phyloP scores from a whole-genome alignment of 352 stramenopile genomes.

The Globisporangium parvum region DNA sequence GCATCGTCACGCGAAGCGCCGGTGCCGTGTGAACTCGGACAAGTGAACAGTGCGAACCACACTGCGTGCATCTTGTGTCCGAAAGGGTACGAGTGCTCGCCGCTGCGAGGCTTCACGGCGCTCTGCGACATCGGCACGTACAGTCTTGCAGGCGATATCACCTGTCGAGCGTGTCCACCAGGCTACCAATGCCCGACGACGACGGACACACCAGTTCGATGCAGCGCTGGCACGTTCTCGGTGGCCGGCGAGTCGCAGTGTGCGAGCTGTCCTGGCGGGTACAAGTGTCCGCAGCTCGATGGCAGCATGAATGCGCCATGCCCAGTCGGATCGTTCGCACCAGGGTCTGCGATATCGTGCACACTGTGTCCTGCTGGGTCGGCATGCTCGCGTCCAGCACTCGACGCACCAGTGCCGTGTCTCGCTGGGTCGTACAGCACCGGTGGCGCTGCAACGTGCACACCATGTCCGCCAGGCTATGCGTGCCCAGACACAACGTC shows the following conservation, averaged over 20 bases:
- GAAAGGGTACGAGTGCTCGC: constrained; percentile 17
- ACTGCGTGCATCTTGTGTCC: constrained; percentile 14
- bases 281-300: constrained; percentile 44
- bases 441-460: constrained; percentile 43
- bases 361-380: constrained; percentile 58
- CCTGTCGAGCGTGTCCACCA: constrained; percentile 5
- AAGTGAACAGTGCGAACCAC: constrained; percentile 31
- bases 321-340: constrained; percentile 32
- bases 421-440: constrained; percentile 54
- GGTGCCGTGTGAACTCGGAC: constrained; percentile 6
- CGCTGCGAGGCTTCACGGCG: not conserved
- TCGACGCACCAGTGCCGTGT: constrained; percentile 29
- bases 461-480: constrained; percentile 60
- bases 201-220: constrained; percentile 8
- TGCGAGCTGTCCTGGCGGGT: constrained; percentile 27
- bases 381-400: constrained; percentile 37
- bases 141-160: constrained; percentile 5
- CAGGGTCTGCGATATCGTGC: constrained; percentile 36
- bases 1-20: constrained; percentile 25
- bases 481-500: constrained; percentile 58
- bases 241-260: constrained; percentile 32
- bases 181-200: constrained; percentile 39
- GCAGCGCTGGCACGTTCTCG: constrained; percentile 46
- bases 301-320: constrained; percentile 44
- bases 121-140: constrained; percentile 7